A percentile compares a stretch with the other conserved stretches of the same genome.
Evolutionary conservation across 345 rosid species (phyloP).

Genomic region (Salix exigua): DNA sequence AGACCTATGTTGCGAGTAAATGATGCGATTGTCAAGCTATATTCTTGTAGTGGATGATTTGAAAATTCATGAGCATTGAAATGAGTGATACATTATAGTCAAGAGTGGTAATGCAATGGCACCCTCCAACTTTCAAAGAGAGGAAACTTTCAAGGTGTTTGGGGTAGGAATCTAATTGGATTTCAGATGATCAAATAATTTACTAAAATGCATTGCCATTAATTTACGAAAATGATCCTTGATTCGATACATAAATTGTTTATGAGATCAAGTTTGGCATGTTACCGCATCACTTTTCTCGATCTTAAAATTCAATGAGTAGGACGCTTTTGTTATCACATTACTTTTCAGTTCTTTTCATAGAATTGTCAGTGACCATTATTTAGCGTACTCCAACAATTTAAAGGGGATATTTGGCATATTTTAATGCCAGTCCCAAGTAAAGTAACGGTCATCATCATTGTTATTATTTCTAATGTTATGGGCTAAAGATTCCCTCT

Average conservation of each 20-base stretch:
- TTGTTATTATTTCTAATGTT: not conserved
- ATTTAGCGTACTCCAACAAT: not conserved
- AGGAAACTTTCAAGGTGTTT: not conserved
- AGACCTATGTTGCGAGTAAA: not conserved
- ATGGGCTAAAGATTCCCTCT: not conserved
- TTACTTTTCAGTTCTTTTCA: not conserved
- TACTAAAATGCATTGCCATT: not conserved
- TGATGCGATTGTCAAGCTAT: conserved; percentile 8
- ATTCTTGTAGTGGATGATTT: not conserved
- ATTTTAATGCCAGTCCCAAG: not conserved
- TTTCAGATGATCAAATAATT: not conserved
- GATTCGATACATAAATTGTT: not conserved
- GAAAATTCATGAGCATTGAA: not conserved
- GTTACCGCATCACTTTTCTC: not conserved
- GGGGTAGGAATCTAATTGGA: not conserved
- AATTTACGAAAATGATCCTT: not conserved
- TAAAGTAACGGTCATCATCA: not conserved
- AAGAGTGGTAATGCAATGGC: not conserved
- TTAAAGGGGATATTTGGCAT: too few relatives aligned
- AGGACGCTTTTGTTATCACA: not conserved
- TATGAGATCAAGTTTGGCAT: not conserved
- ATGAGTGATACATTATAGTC: not conserved
- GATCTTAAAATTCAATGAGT: not conserved
- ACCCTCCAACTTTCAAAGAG: not conserved
- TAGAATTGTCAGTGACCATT: not conserved